Conservation (phyloP, 495 filamentous ascomycete genomes). For the Choiromyces venosus region DNA sequence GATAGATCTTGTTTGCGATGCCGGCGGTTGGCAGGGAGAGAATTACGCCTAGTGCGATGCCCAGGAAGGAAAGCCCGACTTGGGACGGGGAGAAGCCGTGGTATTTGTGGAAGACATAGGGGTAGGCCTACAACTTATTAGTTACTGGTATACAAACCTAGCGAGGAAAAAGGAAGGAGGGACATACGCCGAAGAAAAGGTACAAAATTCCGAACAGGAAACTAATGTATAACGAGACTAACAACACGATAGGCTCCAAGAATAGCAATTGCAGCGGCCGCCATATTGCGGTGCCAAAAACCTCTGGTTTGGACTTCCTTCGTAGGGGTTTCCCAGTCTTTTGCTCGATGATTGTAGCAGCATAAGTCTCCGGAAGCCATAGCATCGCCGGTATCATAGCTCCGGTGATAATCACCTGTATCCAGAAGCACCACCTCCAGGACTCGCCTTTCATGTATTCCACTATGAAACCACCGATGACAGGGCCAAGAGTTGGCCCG, state of each 20-base stretch:
- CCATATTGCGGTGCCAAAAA: slow-evolving; percentile 61
- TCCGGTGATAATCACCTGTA: slow-evolving; percentile 65
- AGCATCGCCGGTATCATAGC: slow-evolving; percentile 63
- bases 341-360: slow-evolving; percentile 65
- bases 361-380: slow-evolving; percentile 76
- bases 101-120: slow-evolving; percentile 58
- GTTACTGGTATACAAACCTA: no score
- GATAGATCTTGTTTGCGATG: slow-evolving; percentile 44
- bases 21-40: slow-evolving; percentile 47
- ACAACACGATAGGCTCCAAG: slow-evolving; percentile 70
- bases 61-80: slow-evolving; percentile 55
- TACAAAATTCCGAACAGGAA: slow-evolving; percentile 80
- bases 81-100: slow-evolving; percentile 52
- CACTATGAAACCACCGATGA: slow-evolving; percentile 78
- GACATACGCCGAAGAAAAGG: slow-evolving; percentile 75
- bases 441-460: slow-evolving; percentile 60
- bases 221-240: slow-evolving; percentile 72
- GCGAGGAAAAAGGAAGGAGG: no score
- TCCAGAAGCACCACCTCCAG: slow-evolving; percentile 45
- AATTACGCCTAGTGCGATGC: slow-evolving; percentile 54
- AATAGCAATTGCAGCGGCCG: slow-evolving; percentile 74
- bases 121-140: no score
- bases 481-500: slow-evolving; percentile 73
- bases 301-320: slow-evolving; percentile 41
- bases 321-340: slow-evolving; percentile 74